Conservation (phyloP, 176 grass and related monocot species). For the Carex cristatella region DNA sequence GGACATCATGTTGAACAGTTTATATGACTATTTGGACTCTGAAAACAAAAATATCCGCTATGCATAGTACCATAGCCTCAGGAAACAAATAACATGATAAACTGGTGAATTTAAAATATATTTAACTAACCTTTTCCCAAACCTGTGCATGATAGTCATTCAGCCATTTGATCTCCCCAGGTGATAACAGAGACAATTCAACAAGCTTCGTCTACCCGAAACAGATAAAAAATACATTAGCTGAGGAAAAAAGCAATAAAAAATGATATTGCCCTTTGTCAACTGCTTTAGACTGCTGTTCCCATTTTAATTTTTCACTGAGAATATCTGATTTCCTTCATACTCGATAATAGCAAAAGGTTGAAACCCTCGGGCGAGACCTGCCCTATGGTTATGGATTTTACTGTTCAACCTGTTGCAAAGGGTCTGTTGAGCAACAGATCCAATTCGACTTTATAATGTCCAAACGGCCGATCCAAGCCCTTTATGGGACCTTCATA, state of each 20-base stretch:
- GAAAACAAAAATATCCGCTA: too few relatives aligned
- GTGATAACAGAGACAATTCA: slow-evolving; percentile 56
- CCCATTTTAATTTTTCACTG: not conserved
- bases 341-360: not conserved
- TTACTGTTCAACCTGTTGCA: not conserved
- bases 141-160: slow-evolving; percentile 74
- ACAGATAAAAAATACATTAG: not conserved
- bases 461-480: not conserved
- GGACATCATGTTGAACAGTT: too few relatives aligned
- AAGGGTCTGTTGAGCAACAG: not conserved
- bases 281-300: not conserved
- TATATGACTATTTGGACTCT: too few relatives aligned
- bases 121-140: slow-evolving; percentile 72
- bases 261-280: not conserved
- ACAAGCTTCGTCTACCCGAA: slow-evolving; percentile 62
- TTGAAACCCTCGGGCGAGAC: not conserved
- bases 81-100: not conserved
- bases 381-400: not conserved
- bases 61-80: not conserved
- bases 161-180: slow-evolving; percentile 66
- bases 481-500: not conserved
- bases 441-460: not conserved
- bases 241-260: not conserved
- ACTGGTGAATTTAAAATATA: not conserved
- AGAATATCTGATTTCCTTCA: not conserved